Evolutionary conservation across 306 rosid genomes (phyloP), one percentile per base, ranked within the genome.

Genomic region (Heteromeles arbutifolia): DNA sequence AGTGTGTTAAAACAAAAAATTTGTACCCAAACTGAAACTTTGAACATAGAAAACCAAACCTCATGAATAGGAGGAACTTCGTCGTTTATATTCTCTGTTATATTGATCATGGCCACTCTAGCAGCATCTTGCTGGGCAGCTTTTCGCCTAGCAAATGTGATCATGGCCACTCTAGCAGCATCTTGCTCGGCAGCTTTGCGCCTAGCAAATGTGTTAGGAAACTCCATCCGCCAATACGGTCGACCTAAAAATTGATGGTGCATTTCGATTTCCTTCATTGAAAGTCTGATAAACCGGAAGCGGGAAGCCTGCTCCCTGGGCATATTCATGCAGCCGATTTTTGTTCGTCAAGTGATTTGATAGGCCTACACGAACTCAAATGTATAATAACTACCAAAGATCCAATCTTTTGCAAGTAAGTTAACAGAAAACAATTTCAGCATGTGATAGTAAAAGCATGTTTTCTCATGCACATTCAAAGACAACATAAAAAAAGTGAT

Each of bases 111-210:
- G 0, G 92, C 94, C 59, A 84, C 19, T 58, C 65, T 85, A 4
- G 94, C 89, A 11, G 28, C 90, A 4, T 86, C 87, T 3, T 91
- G 87, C 18, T 89, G 92, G 1, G 91, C 90, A 1, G 79, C 84
- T 80, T 75, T 86, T 25, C 84, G 67, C 0, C 57, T 70, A 1
- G 54, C 0, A 67, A 81, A 91, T 5, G 83, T 72, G 43, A 31
- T 31, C 34, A 31, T 31, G 34, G 34, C 34, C 34, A 31, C 34
- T 31, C 34, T 0, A 4, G 94, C 89, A 11, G 28, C 90, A 4
- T 86, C 88, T 3, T 91, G 87, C 18, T 89, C 94, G 2, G 92
- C 90, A 0, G 79, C 84, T 80, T 75, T 86, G 25, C 84, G 67
- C 0, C 57, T 68, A 1, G 56, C 0, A 67, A 81, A 91, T 5